Evolutionary conservation across 768 basidiomycete species (phyloP).

Genomic region (Coprinellus aureogranulatus): DNA sequence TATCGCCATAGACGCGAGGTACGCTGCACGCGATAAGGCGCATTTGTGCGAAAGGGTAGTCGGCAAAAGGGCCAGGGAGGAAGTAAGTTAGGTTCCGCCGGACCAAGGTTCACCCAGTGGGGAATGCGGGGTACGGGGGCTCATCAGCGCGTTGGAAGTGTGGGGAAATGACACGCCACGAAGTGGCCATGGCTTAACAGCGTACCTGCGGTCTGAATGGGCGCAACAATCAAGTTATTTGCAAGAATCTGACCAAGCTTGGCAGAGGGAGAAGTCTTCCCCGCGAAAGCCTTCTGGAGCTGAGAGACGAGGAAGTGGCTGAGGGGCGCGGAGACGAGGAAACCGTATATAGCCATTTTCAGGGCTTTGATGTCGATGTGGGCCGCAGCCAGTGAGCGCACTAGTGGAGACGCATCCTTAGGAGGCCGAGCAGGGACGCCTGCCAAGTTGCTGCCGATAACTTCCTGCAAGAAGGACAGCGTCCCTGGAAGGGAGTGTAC

Average conservation of each 20-base stretch:
- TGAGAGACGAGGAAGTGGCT: conserved; percentile 70
- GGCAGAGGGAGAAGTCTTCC: conserved; percentile 60
- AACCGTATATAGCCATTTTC: conserved; percentile 84
- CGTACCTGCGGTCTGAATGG: conserved; percentile 69
- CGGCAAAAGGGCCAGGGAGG: no score
- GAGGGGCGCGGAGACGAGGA: conserved; percentile 80
- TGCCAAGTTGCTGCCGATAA: conserved; percentile 72
- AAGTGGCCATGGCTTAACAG: no score
- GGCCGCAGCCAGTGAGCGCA: conserved; percentile 50
- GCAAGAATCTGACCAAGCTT: conserved; percentile 73
- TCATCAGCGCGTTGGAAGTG: background rate
- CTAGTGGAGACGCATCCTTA: conserved; percentile 53
- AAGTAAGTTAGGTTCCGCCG: background rate
- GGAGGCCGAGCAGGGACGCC: conserved; percentile 52
- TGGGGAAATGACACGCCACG: background rate
- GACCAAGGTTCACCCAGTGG: background rate
- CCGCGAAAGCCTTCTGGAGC: conserved; percentile 75
- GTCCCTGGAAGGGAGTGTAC: conserved; percentile 36
- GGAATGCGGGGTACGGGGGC: background rate
- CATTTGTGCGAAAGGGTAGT: no score
- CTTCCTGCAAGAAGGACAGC: conserved; percentile 73
- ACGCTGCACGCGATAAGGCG: conserved; percentile 52
- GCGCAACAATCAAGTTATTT: conserved; percentile 73
- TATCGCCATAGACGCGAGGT: conserved; percentile 76
- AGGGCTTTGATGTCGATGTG: conserved; percentile 69